Conservation (phyloP, 805 yeast genomes). For the Pichia nakasei region DNA sequence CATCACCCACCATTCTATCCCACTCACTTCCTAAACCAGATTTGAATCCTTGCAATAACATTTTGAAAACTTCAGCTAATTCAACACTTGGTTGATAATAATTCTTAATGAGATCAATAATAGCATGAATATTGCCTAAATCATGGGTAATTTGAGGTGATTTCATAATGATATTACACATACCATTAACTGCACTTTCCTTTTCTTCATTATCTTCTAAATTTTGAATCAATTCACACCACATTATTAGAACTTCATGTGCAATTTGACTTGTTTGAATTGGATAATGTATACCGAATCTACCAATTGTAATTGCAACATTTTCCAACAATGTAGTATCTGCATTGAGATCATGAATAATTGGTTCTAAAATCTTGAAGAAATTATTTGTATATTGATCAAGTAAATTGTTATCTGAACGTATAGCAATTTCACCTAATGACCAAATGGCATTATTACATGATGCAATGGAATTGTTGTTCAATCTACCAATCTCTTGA, state of each 20-base stretch:
- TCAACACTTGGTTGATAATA: slow-evolving; percentile 43
- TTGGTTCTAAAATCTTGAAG: slow-evolving; percentile 47
- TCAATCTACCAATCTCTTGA: slow-evolving; percentile 50
- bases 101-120: slow-evolving; percentile 51
- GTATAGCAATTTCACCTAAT: slow-evolving; percentile 74
- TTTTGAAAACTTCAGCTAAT: slow-evolving; percentile 35
- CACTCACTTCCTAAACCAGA: slow-evolving; percentile 36
- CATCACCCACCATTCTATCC: slow-evolving; percentile 4
- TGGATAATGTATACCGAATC: slow-evolving; percentile 63
- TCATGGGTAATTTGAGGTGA: slow-evolving; percentile 54
- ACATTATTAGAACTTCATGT: slow-evolving; percentile 40
- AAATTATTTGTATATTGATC: slow-evolving; percentile 47
- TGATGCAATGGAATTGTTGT: slow-evolving; percentile 44
- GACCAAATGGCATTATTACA: slow-evolving; percentile 93
- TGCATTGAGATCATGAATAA: slow-evolving; percentile 45
- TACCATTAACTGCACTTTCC: slow-evolving; percentile 78
- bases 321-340: slow-evolving; percentile 71
- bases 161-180: slow-evolving; percentile 56
- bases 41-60: slow-evolving; percentile 38
- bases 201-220: slow-evolving; percentile 81
- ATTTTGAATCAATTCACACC: slow-evolving; percentile 64
- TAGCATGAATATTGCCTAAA: slow-evolving; percentile 38
- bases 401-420: slow-evolving; percentile 38
- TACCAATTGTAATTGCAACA: slow-evolving; percentile 81
- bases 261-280: slow-evolving; percentile 25